Conservation (phyloP, 768 basidiomycete species). For the Basidioascus undulatus region DNA sequence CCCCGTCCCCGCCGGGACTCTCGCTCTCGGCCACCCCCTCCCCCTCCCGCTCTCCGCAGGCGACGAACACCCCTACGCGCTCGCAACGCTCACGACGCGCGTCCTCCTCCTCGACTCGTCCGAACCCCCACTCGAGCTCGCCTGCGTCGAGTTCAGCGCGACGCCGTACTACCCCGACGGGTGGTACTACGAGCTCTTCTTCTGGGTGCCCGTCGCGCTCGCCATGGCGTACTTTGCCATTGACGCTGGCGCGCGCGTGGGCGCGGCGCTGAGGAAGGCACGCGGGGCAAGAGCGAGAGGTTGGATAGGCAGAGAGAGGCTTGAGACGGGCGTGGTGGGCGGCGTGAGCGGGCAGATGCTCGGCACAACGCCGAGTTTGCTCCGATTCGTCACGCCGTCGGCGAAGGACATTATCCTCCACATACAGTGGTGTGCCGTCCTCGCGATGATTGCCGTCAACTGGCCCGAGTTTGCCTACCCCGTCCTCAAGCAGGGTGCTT, state of each 20-base stretch:
- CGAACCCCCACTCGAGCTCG: constrained; percentile 39
- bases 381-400: constrained; percentile 82
- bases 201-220: constrained; percentile 49
- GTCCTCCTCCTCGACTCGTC: constrained; percentile 69
- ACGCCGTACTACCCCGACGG: constrained; percentile 30
- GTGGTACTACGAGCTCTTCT: constrained; percentile 25
- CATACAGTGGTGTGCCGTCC: constrained; percentile 66
- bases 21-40: constrained; percentile 47
- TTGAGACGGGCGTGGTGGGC: constrained; percentile 70
- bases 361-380: constrained; percentile 55
- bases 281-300: constrained; percentile 28
- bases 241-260: constrained; percentile 53
- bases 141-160: constrained; percentile 54
- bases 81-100: constrained; percentile 64
- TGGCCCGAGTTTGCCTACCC: constrained; percentile 91
- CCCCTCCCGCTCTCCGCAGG: constrained; percentile 48
- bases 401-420: constrained; percentile 78
- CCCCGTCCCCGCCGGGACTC: constrained; percentile 50
- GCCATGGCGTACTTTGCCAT: constrained; percentile 58
- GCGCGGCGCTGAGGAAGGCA: constrained; percentile 65
- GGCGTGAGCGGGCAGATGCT: constrained; percentile 80
- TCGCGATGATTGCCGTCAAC: constrained; percentile 80
- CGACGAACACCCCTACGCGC: constrained; percentile 34
- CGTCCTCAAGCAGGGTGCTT: constrained; percentile 62
- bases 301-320: constrained; percentile 52